phyloP scores from a whole-genome alignment of 805 yeast species.

The Kazachstania taianensis region DNA sequence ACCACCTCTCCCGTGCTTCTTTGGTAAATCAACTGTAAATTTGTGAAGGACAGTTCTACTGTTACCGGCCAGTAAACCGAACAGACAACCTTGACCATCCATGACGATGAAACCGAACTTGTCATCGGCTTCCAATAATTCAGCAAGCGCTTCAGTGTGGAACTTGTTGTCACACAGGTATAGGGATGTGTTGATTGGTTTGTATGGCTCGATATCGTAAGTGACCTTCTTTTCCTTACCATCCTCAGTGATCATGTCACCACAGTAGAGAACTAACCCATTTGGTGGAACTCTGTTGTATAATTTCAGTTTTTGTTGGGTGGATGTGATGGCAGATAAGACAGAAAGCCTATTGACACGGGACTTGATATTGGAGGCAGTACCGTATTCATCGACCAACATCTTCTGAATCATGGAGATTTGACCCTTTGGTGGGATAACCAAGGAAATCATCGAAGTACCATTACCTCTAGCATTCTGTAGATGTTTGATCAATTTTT shows the following conservation, averaged over 20 bases:
- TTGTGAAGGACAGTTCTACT: slow-evolving; percentile 93
- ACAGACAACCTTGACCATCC: slow-evolving; percentile 99
- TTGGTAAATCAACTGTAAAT: slow-evolving; percentile 94
- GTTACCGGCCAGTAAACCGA: slow-evolving; percentile 93
- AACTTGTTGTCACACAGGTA: slow-evolving; percentile 96
- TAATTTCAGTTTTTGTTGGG: slow-evolving; percentile 90
- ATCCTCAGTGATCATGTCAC: slow-evolving; percentile 94
- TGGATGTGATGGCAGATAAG: slow-evolving; percentile 91
- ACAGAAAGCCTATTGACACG: slow-evolving; percentile 95
- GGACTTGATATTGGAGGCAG: slow-evolving; percentile 95
- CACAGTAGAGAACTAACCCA: slow-evolving; percentile 95
- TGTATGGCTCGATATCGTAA: slow-evolving; percentile 96
- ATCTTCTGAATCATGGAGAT: slow-evolving; percentile 77
- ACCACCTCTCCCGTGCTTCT: slow-evolving; percentile 99
- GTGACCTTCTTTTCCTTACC: slow-evolving; percentile 96
- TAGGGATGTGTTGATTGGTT: slow-evolving; percentile 94
- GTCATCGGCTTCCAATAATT: slow-evolving; percentile 89
- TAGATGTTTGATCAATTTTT: slow-evolving; percentile 79
- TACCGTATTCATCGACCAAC: slow-evolving; percentile 97
- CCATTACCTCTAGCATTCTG: slow-evolving; percentile 96
- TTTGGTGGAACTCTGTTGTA: slow-evolving; percentile 86
- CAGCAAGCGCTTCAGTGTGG: slow-evolving; percentile 94
- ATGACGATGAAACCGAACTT: slow-evolving; percentile 94
- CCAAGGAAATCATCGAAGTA: slow-evolving; percentile 95
- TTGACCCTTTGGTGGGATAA: slow-evolving; percentile 93